Conservation (phyloP, 2,329 filamentous ascomycete genomes). For the Neophaeococcomyces aloes region DNA sequence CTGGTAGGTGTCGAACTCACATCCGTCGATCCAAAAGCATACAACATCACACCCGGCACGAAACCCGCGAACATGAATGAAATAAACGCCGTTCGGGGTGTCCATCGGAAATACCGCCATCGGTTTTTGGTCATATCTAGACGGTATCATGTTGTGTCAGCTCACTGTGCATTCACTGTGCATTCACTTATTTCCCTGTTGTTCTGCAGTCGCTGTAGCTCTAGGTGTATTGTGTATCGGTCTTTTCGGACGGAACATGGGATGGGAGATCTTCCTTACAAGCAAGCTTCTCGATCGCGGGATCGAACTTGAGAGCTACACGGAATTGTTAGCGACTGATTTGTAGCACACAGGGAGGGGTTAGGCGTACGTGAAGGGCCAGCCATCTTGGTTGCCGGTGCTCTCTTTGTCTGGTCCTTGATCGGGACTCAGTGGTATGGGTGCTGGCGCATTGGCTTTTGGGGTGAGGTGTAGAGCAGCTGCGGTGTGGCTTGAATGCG, state of each 20-base stretch:
- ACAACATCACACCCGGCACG: conserved; percentile 61
- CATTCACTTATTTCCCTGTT: background rate
- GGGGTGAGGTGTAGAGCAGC: conserved; percentile 1
- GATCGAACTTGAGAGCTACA: conserved; percentile 33
- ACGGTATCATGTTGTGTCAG: conserved; percentile 9
- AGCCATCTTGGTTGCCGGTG: conserved; percentile 37
- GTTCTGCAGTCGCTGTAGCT: background rate
- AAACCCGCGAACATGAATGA: conserved; percentile 65
- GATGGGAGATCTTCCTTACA: conserved; percentile 32
- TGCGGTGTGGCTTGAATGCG: background rate
- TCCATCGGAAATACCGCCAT: conserved; percentile 95
- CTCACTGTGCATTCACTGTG: too few species aligned
- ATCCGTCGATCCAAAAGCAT: conserved; percentile 68
- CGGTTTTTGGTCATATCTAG: conserved; percentile 62
- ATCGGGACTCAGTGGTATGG: background rate
- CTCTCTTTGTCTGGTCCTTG: background rate
- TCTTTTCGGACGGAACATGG: background rate
- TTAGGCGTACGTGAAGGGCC: conserved; percentile 39
- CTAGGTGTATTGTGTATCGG: background rate
- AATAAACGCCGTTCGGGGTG: conserved; percentile 66
- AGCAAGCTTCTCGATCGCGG: conserved; percentile 40
- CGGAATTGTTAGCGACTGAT: conserved; percentile 25
- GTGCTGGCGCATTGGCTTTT: background rate
- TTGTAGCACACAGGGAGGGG: background rate
- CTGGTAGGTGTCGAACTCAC: conserved; percentile 47